A percentile compares a stretch with the other conserved stretches of the same genome.
phyloP scores from a whole-genome alignment of 1,139 yeast genomes.

The Magnusiomyces ingens region DNA sequence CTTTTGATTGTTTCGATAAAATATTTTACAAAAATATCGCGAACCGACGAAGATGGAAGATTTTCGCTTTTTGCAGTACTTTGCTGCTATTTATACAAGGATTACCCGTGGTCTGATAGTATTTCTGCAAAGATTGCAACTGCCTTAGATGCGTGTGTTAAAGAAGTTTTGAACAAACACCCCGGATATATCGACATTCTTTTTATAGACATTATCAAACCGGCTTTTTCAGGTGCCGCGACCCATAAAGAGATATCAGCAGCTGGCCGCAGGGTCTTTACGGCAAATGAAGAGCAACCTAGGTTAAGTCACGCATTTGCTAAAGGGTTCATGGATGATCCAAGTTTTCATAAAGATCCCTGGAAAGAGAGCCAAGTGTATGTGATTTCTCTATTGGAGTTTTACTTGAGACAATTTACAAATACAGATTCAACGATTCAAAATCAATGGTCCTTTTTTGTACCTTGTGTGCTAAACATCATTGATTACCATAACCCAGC shows the following conservation, averaged over 20 bases:
- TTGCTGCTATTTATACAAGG: slow-evolving; percentile 10
- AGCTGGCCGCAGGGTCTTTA: slow-evolving; percentile 18
- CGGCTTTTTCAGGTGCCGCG: slow-evolving; percentile 16
- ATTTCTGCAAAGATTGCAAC: not conserved
- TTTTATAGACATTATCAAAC: slow-evolving; percentile 8
- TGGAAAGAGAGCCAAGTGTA: slow-evolving; percentile 34
- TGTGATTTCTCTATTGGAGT: slow-evolving; percentile 30
- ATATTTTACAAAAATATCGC: not conserved
- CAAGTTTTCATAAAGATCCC: slow-evolving; percentile 13
- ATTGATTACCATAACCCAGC: slow-evolving; percentile 46
- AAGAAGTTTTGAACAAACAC: not conserved
- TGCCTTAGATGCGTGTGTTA: not conserved
- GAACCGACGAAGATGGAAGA: not conserved
- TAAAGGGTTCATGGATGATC: not conserved
- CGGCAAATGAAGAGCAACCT: slow-evolving; percentile 3
- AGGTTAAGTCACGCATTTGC: slow-evolving; percentile 3
- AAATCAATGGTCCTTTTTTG: slow-evolving; percentile 40
- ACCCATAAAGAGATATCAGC: slow-evolving; percentile 18
- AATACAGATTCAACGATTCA: slow-evolving; percentile 21
- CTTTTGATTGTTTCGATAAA: slow-evolving; percentile 10
- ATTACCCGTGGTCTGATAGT: slow-evolving; percentile 16
- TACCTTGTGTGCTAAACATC: slow-evolving; percentile 45
- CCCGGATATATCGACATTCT: not conserved
- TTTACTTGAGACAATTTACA: slow-evolving; percentile 24
- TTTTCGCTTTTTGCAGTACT: not conserved